These are phyloP conservation scores for Aspergillus fischeri DNA, from an alignment of 2,329 filamentous ascomycete species.

Conservation along the genomic window DNA sequence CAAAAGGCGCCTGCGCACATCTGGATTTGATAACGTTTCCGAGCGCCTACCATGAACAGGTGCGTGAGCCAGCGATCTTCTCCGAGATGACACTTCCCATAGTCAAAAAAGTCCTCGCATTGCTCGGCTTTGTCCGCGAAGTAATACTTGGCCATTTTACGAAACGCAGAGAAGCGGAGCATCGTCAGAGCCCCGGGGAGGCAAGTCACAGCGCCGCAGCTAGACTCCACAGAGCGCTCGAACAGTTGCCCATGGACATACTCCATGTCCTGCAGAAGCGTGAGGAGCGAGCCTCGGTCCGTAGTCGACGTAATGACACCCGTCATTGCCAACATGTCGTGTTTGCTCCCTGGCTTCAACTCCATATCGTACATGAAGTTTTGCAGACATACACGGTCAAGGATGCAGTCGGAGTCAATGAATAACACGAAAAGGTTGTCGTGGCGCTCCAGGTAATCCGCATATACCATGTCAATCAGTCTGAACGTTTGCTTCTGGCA, in stretches of 20 bases:
- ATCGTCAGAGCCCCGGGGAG: constrained; percentile 93
- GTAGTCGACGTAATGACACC: constrained; percentile 95
- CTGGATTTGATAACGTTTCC: constrained; percentile 90
- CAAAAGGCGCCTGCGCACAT: constrained; percentile 98
- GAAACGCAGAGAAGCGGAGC: constrained; percentile 90
- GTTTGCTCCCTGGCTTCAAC: constrained; percentile 83
- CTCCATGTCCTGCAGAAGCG: constrained; percentile 94
- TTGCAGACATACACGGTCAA: constrained; percentile 86
- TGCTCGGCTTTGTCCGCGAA: constrained; percentile 96
- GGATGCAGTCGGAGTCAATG: constrained; percentile 94
- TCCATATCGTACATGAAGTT: constrained; percentile 99
- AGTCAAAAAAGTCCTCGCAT: constrained; percentile 94
- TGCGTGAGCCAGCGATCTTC: constrained; percentile 97
- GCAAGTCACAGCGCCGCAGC: constrained; percentile 90
- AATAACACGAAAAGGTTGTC: constrained; percentile 95
- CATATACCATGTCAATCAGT: constrained; percentile 89
- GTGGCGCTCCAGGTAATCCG: constrained; percentile 77
- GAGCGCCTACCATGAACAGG: constrained; percentile 96
- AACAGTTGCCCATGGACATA: constrained; percentile 97
- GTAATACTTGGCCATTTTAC: constrained; percentile 96
- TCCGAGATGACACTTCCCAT: constrained; percentile 89
- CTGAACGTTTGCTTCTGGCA: constrained; percentile 92
- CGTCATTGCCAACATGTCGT: constrained; percentile 95
- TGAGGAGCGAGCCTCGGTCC: constrained; percentile 80
- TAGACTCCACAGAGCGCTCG: constrained; percentile 91